phyloP scores from a whole-genome alignment of 805 yeast genomes.

The Novakomyces olei region DNA sequence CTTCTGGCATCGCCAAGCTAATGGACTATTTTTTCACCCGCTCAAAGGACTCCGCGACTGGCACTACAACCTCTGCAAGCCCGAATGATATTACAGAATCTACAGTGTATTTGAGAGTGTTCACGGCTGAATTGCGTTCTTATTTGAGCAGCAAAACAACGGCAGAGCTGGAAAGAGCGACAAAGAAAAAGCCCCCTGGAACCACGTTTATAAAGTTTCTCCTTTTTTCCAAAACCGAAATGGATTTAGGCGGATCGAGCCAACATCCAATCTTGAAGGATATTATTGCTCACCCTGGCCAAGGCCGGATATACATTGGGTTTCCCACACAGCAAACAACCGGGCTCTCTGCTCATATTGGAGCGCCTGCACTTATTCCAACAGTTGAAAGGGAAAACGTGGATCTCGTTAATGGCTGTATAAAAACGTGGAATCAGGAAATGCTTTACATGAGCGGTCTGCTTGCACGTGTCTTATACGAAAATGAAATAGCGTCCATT shows the following conservation, averaged over 20 bases:
- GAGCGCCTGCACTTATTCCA: conserved; percentile 20
- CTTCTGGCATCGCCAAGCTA: no score
- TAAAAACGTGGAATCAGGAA: conserved; percentile 20
- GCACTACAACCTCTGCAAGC: no score
- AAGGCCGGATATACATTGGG: conserved; percentile 16
- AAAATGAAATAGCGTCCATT: conserved; percentile 13
- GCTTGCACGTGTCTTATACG: conserved; percentile 17
- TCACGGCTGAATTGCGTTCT: no score
- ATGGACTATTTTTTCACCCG: no score
- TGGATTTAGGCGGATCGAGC: conserved; percentile 12
- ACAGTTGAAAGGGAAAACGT: conserved; percentile 23
- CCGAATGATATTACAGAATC: no score
- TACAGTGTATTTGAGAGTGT: no score
- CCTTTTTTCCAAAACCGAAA: conserved; percentile 13
- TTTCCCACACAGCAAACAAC: conserved; percentile 23
- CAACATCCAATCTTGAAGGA: conserved; percentile 13
- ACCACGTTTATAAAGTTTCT: conserved; percentile 17
- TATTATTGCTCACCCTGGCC: background rate
- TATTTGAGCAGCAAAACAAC: no score
- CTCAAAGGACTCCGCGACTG: no score
- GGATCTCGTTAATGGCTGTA: conserved; percentile 20
- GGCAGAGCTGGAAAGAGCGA: conserved; percentile 18
- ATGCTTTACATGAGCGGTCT: conserved; percentile 20
- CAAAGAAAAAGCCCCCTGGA: conserved; percentile 21
- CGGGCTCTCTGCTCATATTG: conserved; percentile 17